Evolutionary conservation across 2,329 filamentous ascomycete genomes (phyloP).

Genomic region (Pseudogymnoascus sp.): DNA sequence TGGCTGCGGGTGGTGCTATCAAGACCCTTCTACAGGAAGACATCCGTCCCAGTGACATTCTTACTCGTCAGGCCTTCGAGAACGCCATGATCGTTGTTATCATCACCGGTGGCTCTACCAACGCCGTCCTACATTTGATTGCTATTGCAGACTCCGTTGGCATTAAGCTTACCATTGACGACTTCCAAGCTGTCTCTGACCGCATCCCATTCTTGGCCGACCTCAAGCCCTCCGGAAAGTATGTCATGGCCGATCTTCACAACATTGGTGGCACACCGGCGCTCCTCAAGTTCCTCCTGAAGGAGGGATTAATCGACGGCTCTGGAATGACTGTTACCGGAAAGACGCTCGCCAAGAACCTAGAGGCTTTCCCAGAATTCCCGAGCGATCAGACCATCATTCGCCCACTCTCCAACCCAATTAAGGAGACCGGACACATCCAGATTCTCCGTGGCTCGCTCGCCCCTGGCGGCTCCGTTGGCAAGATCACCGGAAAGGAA

Average conservation of each 20-base stretch:
- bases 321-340: conserved; percentile 54
- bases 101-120: conserved; percentile 77
- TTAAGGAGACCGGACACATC: conserved; percentile 64
- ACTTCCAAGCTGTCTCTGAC: conserved; percentile 78
- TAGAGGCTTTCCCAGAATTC: conserved; percentile 53
- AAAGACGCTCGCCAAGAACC: conserved; percentile 49
- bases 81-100: conserved; percentile 79
- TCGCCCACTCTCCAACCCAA: conserved; percentile 57
- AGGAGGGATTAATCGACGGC: conserved; percentile 50
- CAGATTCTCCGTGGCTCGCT: conserved; percentile 64
- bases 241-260: conserved; percentile 51
- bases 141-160: conserved; percentile 76
- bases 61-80: conserved; percentile 74
- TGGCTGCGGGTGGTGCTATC: conserved; percentile 63
- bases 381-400: conserved; percentile 64
- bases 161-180: conserved; percentile 74
- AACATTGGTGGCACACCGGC: conserved; percentile 49
- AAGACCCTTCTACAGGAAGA: conserved; percentile 67
- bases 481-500: conserved; percentile 72
- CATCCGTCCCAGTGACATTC: conserved; percentile 68
- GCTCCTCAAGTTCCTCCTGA: conserved; percentile 49
- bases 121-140: conserved; percentile 77
- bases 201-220: conserved; percentile 73
- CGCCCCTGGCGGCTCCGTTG: conserved; percentile 61
- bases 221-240: conserved; percentile 67